A percentile compares a stretch with the other conserved stretches of the same genome.
phyloP scores from a whole-genome alignment of 148 eudicot species.

The Rhododendron ovatum region DNA sequence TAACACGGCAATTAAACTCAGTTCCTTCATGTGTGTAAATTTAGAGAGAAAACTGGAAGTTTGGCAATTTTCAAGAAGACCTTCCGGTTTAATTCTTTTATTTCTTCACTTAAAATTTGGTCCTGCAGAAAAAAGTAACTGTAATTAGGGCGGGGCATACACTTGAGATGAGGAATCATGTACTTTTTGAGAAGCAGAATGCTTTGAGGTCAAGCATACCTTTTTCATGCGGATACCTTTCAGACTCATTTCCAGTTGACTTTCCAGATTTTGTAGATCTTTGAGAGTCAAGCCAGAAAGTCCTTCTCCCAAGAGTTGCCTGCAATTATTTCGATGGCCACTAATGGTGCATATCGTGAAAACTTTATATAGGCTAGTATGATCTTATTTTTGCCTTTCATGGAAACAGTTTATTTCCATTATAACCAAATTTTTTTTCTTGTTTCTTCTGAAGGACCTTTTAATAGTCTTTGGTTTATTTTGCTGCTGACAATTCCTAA shows the following conservation, averaged over 20 bases:
- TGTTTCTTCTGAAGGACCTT: not conserved
- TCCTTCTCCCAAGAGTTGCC: conserved; percentile 76
- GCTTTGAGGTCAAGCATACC: conserved; percentile 25
- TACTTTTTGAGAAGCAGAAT: not conserved
- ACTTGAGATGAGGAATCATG: not conserved
- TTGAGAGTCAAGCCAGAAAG: conserved; percentile 67
- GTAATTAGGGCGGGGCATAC: conserved; percentile 6
- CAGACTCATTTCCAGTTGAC: conserved; percentile 59
- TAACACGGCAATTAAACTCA: conserved; percentile 15
- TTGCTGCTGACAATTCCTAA: not conserved
- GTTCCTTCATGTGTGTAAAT: not conserved
- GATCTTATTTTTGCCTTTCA: not conserved
- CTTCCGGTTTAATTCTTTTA: conserved; percentile 57
- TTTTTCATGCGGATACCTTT: conserved; percentile 56
- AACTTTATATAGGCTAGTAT: not conserved
- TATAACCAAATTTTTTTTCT: not conserved
- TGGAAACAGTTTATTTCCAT: not conserved
- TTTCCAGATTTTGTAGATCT: conserved; percentile 71
- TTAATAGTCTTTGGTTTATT: not conserved
- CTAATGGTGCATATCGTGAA: conserved; percentile 2
- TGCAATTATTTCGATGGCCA: conserved; percentile 29
- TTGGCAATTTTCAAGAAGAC: conserved; percentile 21
- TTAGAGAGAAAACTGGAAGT: not conserved
- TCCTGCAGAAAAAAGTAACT: conserved; percentile 50
- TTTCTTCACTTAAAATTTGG: conserved; percentile 48